phyloP scores from a whole-genome alignment of 129 eudicot species.

The Silybum marianum region DNA sequence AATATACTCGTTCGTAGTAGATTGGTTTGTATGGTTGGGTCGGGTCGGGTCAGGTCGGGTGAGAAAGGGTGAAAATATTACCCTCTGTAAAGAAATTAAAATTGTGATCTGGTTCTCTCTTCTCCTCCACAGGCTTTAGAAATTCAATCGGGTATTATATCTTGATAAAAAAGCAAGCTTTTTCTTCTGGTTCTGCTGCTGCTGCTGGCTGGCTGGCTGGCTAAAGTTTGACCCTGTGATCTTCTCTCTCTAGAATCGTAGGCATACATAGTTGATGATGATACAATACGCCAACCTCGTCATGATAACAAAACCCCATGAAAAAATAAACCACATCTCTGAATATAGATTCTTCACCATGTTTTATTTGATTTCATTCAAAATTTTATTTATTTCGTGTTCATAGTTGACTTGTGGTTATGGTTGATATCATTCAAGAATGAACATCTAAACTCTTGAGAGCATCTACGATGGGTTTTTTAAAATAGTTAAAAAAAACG shows the following conservation, averaged over 20 bases:
- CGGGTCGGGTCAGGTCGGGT: conserved; percentile 9
- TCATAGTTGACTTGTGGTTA: not conserved
- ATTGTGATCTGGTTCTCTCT: conserved; percentile 27
- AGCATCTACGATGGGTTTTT: too few species aligned
- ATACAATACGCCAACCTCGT: conserved; percentile 42
- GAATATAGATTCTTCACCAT: not conserved
- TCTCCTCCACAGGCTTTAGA: too few species aligned
- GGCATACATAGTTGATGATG: conserved; percentile 11
- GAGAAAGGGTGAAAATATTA: conserved; percentile 23
- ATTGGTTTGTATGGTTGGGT: conserved; percentile 1
- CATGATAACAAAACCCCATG: conserved; percentile 31
- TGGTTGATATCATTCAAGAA: not conserved
- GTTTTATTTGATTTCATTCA: conserved; percentile 3
- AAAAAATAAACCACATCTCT: not conserved
- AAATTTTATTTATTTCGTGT: not conserved
- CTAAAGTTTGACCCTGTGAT: conserved; percentile 29
- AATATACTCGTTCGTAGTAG: not conserved
- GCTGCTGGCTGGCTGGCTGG: not conserved
- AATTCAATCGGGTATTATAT: conserved; percentile 8
- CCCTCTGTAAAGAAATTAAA: conserved; percentile 32
- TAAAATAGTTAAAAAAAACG: not conserved
- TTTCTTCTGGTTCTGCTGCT: conserved; percentile 16
- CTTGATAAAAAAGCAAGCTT: conserved; percentile 4
- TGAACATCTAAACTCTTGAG: not conserved
- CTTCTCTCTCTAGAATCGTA: conserved; percentile 43